Conservation (phyloP, 192 early-diverging fungal genomes). For the Coemansia javaensis region DNA sequence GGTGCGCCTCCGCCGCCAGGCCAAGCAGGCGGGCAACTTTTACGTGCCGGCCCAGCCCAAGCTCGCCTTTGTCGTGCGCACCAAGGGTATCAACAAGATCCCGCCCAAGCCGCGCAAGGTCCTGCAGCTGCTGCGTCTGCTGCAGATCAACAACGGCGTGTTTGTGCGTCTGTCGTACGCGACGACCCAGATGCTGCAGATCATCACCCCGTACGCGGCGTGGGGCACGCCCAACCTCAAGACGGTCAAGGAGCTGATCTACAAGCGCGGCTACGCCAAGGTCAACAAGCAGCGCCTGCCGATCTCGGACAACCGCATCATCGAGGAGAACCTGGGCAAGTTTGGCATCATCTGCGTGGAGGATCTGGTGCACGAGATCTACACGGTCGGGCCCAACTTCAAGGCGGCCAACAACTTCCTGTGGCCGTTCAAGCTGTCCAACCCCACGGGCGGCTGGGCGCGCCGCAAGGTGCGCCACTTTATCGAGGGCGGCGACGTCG, state of each 20-base stretch:
- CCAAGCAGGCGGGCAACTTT: conserved; percentile 85
- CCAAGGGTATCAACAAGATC: conserved; percentile 99
- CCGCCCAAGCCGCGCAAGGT: conserved; percentile 99
- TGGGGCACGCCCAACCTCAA: conserved; percentile 96
- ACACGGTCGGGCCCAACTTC: conserved; percentile 96
- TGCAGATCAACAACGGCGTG: conserved; percentile 98
- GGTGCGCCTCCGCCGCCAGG: conserved; percentile 89
- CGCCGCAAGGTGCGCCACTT: conserved; percentile 94
- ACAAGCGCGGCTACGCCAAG: conserved; percentile 99
- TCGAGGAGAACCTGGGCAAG: conserved; percentile 88
- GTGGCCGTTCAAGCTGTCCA: conserved; percentile 98
- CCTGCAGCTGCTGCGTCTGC: conserved; percentile 95
- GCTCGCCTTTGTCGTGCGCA: conserved; percentile 96
- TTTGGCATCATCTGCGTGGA: conserved; percentile 96
- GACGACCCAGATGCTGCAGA: conserved; percentile 95
- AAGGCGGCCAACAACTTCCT: conserved; percentile 97
- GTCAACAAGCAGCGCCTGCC: conserved; percentile 96
- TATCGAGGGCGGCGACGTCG: conserved; percentile 95
- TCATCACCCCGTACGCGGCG: conserved; percentile 93
- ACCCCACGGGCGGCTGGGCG: conserved; percentile 94
- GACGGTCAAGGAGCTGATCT: conserved; percentile 97
- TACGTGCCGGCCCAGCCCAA: conserved; percentile 95
- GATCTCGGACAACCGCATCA: conserved; percentile 93
- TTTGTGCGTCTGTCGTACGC: conserved; percentile 96
- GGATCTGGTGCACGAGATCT: conserved; percentile 98